A percentile compares a stretch with the other conserved stretches of the same genome.
Conservation (phyloP, 2,329 filamentous ascomycete species). For the Paramyrothecium roridum region DNA sequence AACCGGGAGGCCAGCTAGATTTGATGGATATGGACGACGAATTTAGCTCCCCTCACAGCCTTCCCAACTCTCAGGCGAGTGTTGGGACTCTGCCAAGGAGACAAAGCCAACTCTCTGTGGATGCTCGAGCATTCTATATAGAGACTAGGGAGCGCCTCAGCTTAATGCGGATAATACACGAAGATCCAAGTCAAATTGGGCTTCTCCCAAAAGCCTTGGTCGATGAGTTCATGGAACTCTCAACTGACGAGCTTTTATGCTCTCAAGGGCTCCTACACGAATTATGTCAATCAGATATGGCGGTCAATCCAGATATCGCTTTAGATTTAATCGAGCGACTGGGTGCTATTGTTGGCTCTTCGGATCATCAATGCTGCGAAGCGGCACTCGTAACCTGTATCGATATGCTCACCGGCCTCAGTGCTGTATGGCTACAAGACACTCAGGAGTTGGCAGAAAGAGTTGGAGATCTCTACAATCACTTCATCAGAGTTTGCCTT, state of each 20-base stretch:
- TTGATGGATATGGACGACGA: constrained; percentile 67
- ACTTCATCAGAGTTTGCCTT: constrained; percentile 68
- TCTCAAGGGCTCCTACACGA: constrained; percentile 49
- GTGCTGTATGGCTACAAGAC: constrained; percentile 59
- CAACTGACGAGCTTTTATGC: constrained; percentile 51
- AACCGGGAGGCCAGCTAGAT: constrained; percentile 39
- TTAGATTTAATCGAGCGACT: constrained; percentile 45
- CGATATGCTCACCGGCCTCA: constrained; percentile 63
- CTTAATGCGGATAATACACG: constrained; percentile 39
- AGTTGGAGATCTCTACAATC: constrained; percentile 74
- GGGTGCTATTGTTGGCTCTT: constrained; percentile 48
- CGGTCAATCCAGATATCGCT: constrained; percentile 44
- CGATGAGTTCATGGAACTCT: constrained; percentile 43
- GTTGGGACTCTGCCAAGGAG: constrained; percentile 42
- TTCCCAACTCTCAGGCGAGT: constrained; percentile 33
- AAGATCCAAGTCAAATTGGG: constrained; percentile 41
- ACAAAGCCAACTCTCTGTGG: constrained; percentile 37
- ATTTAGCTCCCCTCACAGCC: constrained; percentile 58
- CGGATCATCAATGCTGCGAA: constrained; percentile 71
- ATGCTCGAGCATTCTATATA: constrained; percentile 42
- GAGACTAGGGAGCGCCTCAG: constrained; percentile 44
- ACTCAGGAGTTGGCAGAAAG: constrained; percentile 59
- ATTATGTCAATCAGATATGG: constrained; percentile 50
- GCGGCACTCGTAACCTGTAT: constrained; percentile 66
- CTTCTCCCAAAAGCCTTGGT: constrained; percentile 49